Percentiles rank a stretch among this genome's conserved stretches.
phyloP scores from a whole-genome alignment of 352 stramenopile genomes.

The Thraustotheca clavata region DNA sequence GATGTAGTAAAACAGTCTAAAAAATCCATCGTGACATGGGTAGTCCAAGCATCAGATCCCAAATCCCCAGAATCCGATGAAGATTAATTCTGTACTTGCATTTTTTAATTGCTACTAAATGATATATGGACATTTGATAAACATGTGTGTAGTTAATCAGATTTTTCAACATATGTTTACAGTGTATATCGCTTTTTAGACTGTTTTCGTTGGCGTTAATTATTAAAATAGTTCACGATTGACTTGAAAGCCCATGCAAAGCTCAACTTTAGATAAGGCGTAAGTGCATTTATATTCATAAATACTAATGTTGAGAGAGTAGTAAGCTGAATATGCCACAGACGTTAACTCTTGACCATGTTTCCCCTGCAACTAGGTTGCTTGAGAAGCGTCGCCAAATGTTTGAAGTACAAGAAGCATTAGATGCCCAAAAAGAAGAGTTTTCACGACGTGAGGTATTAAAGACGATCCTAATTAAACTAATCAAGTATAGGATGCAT shows the following conservation, averaged over 20 bases:
- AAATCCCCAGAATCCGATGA: too few relatives aligned
- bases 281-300: not conserved
- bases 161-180: too few relatives aligned
- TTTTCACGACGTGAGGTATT: slow-evolving; percentile 68
- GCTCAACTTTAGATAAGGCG: not conserved
- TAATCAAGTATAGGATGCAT: slow-evolving; percentile 56
- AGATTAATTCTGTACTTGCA: too few relatives aligned
- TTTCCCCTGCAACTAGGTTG: slow-evolving; percentile 87
- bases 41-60: too few relatives aligned
- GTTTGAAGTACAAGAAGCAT: slow-evolving; percentile 91
- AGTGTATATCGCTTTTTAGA: too few relatives aligned
- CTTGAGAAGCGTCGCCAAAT: slow-evolving; percentile 93
- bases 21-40: too few relatives aligned
- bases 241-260: slow-evolving; percentile 2
- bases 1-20: too few relatives aligned
- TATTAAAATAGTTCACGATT: not conserved
- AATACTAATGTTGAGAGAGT: not conserved
- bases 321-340: slow-evolving; percentile 55
- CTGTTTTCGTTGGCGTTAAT: too few relatives aligned
- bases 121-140: too few relatives aligned
- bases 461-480: not conserved
- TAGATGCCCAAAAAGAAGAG: slow-evolving; percentile 92
- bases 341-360: slow-evolving; percentile 87
- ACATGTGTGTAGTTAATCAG: too few relatives aligned
- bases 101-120: too few relatives aligned